Base-by-base conservation (phyloP, 371 early-diverging fungal genomes). In the Apophysomyces variabilis region DNA sequence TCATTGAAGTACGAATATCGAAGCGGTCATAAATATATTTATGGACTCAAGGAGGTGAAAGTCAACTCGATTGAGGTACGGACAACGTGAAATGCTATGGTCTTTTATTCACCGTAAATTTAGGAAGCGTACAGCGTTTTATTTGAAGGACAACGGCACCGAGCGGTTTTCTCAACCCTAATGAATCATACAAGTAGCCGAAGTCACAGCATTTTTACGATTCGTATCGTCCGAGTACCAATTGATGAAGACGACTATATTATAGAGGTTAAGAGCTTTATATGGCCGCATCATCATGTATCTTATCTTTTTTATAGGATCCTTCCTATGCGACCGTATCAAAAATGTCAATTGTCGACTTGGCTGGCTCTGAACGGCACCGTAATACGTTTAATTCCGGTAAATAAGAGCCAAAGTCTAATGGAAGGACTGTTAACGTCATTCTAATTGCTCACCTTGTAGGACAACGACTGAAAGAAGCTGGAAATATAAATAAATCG, bases 281-380 rank as follows among this genome's bases (percentile, higher is more conserved):
- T 76, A 21, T 75, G 75, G 4, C 64, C 67, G 36, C 41, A 67
- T 37, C 13, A 57, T n/a, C 4, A 9, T 50, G 21, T 50, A 50
- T 26, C 7, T 18, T 38, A 61, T 18, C 12, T 11, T 62, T 70
- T 69, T 13, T 57, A 58, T 58, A 83, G 86, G 70, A 82, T 68
- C 71, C 79, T 32, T 67, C 71, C 4, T 83, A 77, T 64, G 79
- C 82, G 6, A 80, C 80, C 0, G 77, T 87, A 11, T 86, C 86
- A 3, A 82, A 85, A 21, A 62, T 96, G 60, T 89, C 88, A 4
- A 84, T 99, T 61, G 96, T 99, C 13, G 99, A 99, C 77, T 71
- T 99, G 64, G 99, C 99, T 16, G 99, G 99, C 14, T 91, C 92
- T 32, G 99, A 99, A 77, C 85, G 99, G 58, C 86, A 92, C 45